Base-by-base conservation (phyloP, 371 early-diverging fungal genomes). In the Mortierella sp. region DNA sequence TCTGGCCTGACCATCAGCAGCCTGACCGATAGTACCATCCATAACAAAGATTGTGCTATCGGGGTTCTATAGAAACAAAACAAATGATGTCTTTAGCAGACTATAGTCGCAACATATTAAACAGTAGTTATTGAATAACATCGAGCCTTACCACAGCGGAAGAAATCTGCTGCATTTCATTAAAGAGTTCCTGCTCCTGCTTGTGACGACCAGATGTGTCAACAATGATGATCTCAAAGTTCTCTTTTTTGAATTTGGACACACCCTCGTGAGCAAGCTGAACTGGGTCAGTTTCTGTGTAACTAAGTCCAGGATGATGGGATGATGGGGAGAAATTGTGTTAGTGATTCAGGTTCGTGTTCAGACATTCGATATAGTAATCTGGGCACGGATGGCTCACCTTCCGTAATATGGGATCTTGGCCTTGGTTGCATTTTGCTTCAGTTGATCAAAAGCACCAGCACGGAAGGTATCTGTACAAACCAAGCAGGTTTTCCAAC, bases 381-480 rank as follows among this genome's bases (percentile, higher is more conserved):
- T 24, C 18, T 24, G 35, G 35, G 35, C 6, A 11, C 11, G 16
- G 30, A 47, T 10, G 4, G 43, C 55, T 24, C 70, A 88, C 90
- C 92, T 91, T 73, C 98, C 99, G 86, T 94, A 99, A 85, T 94
- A 99, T 58, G 99, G 99, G 54, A 99, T 96, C 78, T 98, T 97
- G 26, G 99, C 99, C 79, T 97, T 97, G 30, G 96, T 93, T 5
- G 99, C 99, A 83, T 99, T 99, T 83, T 99, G 99, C 86, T 97
- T 98, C 72, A 99, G 90, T 88, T 99, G 99, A 88, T 99, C 99
- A 86, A 98, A 99, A 8, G 99, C 99, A 87, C 99, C 99, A 62
- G 99, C 99, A 86, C 99, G 96, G 87, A 99, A 99, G 8, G 99
- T 99, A 87, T 99, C 99, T 5, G 99, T 97, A 86, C 99, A 99